phyloP scores from a whole-genome alignment of 2,329 filamentous ascomycete species.

The Byssochlamys sp. region DNA sequence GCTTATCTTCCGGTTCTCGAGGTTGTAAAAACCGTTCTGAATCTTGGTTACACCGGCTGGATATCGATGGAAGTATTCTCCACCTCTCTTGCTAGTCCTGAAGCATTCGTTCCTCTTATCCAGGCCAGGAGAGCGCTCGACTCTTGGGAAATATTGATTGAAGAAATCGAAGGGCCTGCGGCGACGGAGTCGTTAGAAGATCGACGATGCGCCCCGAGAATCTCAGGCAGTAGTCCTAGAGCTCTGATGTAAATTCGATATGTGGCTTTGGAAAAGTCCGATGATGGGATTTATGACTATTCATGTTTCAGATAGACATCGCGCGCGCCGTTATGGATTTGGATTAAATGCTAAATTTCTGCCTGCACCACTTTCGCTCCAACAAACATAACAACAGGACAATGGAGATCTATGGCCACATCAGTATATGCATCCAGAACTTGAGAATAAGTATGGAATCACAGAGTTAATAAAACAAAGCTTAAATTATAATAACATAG shows the following conservation, averaged over 20 bases:
- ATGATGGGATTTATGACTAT: neutral
- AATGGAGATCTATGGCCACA: too few relatives aligned
- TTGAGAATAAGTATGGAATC: too few relatives aligned
- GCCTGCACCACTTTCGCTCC: too few relatives aligned
- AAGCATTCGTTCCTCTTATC: slow-evolving; percentile 44
- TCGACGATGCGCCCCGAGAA: neutral
- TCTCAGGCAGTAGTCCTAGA: neutral
- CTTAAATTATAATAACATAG: too few relatives aligned
- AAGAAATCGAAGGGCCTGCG: neutral
- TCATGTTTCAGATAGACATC: neutral
- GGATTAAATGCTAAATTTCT: too few relatives aligned
- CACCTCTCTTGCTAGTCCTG: slow-evolving; percentile 44
- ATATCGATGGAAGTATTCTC: slow-evolving; percentile 62
- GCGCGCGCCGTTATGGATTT: too few relatives aligned
- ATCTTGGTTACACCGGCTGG: slow-evolving; percentile 57
- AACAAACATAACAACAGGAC: too few relatives aligned
- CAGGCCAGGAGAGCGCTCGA: slow-evolving; percentile 42
- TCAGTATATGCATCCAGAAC: too few relatives aligned
- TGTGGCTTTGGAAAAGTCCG: neutral
- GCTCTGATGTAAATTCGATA: neutral
- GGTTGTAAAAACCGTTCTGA: slow-evolving; percentile 51
- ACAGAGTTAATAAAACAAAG: too few relatives aligned
- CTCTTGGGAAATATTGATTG: slow-evolving; percentile 40
- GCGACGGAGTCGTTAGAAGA: neutral
- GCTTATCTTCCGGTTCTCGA: slow-evolving; percentile 57